These are phyloP conservation scores for Arthroderma sp. DNA, from an alignment of 2,329 filamentous ascomycete species.

Conservation along the genomic window DNA sequence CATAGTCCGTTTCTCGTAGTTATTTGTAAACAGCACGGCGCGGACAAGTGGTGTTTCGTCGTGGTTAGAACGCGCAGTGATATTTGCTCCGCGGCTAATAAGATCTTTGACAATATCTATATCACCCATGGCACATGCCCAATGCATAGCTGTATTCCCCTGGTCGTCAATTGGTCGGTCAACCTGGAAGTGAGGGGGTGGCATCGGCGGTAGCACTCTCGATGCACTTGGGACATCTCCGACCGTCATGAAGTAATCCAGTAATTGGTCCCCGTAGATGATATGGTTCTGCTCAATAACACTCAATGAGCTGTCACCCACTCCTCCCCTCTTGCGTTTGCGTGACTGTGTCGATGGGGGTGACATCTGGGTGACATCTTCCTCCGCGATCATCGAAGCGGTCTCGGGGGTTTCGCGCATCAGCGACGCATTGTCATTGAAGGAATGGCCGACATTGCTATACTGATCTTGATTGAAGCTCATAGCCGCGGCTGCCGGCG, in stretches of 20 bases:
- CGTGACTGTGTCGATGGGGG: constrained; percentile 44
- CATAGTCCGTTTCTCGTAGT: constrained; percentile 86
- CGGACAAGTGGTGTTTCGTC: constrained; percentile 91
- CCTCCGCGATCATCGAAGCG: constrained; percentile 72
- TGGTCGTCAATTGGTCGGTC: constrained; percentile 90
- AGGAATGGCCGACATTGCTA: constrained; percentile 14
- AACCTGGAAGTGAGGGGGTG: constrained; percentile 73
- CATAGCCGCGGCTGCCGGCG: not conserved
- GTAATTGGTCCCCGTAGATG: constrained; percentile 78
- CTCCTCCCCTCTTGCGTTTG: constrained; percentile 64
- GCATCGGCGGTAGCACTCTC: constrained; percentile 51
- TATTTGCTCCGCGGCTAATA: constrained; percentile 63
- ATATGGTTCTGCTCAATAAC: constrained; percentile 63
- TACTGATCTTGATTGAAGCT: constrained; percentile 6
- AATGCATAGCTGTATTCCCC: constrained; percentile 84
- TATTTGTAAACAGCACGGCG: constrained; percentile 91
- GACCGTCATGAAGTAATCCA: constrained; percentile 90
- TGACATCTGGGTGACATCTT: constrained; percentile 60
- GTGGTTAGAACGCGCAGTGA: constrained; percentile 53
- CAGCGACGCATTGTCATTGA: constrained; percentile 60
- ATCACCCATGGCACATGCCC: constrained; percentile 96
- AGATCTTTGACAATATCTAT: constrained; percentile 81
- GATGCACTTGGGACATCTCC: constrained; percentile 58
- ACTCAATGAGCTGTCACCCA: constrained; percentile 42
- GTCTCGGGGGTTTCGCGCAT: constrained; percentile 75